Evolutionary conservation across 2,329 filamentous ascomycete species (phyloP).

Genomic region (Blastomyces percursus): DNA sequence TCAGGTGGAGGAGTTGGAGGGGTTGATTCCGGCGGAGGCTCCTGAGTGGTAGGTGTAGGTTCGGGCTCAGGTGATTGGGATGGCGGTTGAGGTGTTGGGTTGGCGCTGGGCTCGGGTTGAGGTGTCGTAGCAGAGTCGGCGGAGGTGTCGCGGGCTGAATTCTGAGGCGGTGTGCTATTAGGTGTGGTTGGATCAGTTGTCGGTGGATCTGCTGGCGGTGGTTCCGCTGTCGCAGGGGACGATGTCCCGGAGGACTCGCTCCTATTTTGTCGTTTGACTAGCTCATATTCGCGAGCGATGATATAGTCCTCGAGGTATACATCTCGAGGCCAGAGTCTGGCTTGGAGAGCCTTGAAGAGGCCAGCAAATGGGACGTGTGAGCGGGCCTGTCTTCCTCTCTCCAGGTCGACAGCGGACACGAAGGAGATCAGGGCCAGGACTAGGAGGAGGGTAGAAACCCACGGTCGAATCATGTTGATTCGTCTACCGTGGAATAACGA

Average conservation of each 20-base stretch:
- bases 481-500: neutral
- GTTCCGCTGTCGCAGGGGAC: neutral
- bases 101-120: neutral
- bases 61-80: neutral
- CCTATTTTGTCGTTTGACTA: neutral
- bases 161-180: neutral
- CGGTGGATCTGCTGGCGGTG: too few species aligned
- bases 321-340: neutral
- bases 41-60: neutral
- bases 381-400: neutral
- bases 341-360: neutral
- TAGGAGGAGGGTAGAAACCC: neutral
- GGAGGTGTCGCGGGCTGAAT: neutral
- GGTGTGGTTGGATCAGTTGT: neutral
- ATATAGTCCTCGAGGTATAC: neutral
- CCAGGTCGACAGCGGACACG: neutral
- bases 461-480: slow-evolving; percentile 1
- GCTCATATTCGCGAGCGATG: neutral
- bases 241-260: too few species aligned
- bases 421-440: neutral
- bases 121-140: neutral
- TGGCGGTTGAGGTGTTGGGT: neutral
- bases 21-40: neutral
- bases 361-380: neutral
- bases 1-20: neutral